Evolutionary conservation across 2,329 filamentous ascomycete genomes (phyloP), one percentile per base, ranked within the genome.

Genomic region (Xenoacremonium recifei): DNA sequence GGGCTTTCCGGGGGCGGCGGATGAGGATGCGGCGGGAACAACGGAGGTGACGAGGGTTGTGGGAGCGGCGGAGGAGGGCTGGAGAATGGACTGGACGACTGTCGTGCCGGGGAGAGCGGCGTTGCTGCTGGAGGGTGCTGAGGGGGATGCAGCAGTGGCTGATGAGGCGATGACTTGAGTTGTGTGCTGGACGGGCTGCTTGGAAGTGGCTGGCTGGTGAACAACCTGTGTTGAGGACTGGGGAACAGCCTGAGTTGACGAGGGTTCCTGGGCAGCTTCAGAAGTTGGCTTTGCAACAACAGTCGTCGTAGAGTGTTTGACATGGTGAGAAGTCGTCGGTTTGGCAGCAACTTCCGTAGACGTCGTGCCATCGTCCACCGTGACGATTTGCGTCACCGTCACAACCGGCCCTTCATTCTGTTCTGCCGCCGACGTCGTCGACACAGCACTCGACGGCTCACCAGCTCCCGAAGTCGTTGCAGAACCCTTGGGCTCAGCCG

Each of bases 351-450:
- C 34, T 11, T 43, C 27, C 16, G 50, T 53, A 7, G 40, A 21
- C n/a, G 46, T 37, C 25, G 36, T 18, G 11, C 39, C 44, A 17
- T 49, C 48, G 11, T 54, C 52, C 13, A 65, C 39, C 37, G 57
- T 60, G 13, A 66, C 50, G 19, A 62, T 50, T 3, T 55, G 58
- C 6, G 61, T 64, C 19, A 63, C 39, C 1, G 61, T 64, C 17
- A 64, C 54, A 7, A 61, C 50, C 1, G 59, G 54, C 18, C 48
- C 42, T 9, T 47, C 47, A 13, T 54, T 29, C 16, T 44, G 11
- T 13, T 21, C 18, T 4, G 16, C 17, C 4, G n/a, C 21, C 11
- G 35, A 18, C 35, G 5, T 42, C 3, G 18, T 38, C 23, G 33
- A 7, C 36, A 20, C 13, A 21, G 20, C n/a, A 4, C 12, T 33